phyloP scores from a whole-genome alignment of 805 yeast genomes.

The Saccharomyces cerevisiae region DNA sequence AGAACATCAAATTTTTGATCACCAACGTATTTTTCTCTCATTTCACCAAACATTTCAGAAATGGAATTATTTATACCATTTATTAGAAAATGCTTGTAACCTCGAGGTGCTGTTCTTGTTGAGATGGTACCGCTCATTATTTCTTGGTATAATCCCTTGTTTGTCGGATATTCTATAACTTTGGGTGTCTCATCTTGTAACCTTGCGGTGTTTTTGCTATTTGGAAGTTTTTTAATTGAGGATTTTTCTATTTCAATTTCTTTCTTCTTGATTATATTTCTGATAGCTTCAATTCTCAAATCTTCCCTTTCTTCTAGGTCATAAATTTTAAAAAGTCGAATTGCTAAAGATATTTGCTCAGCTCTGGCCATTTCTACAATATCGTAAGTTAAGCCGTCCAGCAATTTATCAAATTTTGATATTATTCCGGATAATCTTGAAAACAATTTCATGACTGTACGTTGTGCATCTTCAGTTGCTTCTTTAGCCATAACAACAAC shows the following conservation, averaged over 20 bases:
- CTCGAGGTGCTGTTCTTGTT: constrained; percentile 42
- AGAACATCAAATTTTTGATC: constrained; percentile 48
- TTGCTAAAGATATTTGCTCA: constrained; percentile 58
- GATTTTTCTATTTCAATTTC: constrained; percentile 25
- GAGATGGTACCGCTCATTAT: constrained; percentile 35
- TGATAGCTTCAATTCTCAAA: constrained; percentile 38
- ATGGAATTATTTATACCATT: constrained; percentile 52
- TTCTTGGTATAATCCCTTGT: constrained; percentile 31
- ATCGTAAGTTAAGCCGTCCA: constrained; percentile 57
- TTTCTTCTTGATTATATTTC: constrained; percentile 27
- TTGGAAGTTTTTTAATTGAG: constrained; percentile 24
- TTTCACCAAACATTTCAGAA: constrained; percentile 54
- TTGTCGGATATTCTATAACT: constrained; percentile 24
- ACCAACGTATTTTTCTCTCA: constrained; percentile 43
- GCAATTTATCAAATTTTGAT: constrained; percentile 52
- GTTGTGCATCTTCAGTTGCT: constrained; percentile 55
- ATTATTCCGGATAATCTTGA: constrained; percentile 31
- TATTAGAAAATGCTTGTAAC: constrained; percentile 55
- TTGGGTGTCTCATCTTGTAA: constrained; percentile 11
- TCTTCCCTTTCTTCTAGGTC: constrained; percentile 80
- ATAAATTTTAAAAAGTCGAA: constrained; percentile 65
- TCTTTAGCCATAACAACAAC: constrained; percentile 46
- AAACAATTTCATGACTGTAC: constrained; percentile 47
- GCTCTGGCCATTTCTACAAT: constrained; percentile 66
- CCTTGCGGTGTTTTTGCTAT: constrained; percentile 9